A percentile compares a stretch with the other conserved stretches of the same genome.
phyloP scores from a whole-genome alignment of 805 yeast species.

The Zygoascus ofunaensis region DNA sequence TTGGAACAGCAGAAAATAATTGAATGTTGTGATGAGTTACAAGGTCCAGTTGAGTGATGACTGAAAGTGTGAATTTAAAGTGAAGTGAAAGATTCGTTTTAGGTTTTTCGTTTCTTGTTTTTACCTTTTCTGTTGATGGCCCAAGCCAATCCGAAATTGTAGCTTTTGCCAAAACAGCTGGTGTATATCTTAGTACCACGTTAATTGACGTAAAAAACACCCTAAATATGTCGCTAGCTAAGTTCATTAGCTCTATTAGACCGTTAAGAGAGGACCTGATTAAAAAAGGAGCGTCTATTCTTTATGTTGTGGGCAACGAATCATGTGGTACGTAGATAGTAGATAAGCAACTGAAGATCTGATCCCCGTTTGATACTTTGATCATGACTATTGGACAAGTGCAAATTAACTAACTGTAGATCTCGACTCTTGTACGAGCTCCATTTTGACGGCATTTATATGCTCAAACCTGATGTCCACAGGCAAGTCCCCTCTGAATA shows the following conservation, averaged over 20 bases:
- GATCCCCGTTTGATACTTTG: background rate
- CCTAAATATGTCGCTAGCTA: background rate
- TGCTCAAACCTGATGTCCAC: slow-evolving; percentile 21
- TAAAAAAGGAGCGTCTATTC: background rate
- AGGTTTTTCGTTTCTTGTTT: no score
- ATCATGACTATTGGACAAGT: background rate
- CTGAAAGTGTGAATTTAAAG: no score
- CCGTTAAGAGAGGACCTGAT: background rate
- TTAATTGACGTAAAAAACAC: no score
- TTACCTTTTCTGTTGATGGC: no score
- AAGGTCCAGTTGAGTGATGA: no score
- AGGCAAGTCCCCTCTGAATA: slow-evolving; percentile 16
- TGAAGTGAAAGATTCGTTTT: no score
- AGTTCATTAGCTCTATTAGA: slow-evolving; percentile 4
- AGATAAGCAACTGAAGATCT: no score
- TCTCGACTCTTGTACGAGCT: slow-evolving; percentile 76
- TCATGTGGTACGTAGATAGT: slow-evolving; percentile 46
- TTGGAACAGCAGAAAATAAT: no score
- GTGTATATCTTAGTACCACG: no score
- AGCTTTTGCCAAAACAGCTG: no score
- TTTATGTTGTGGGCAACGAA: slow-evolving; percentile 69
- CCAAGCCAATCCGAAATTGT: no score
- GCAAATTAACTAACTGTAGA: slow-evolving; percentile 29
- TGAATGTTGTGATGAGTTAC: no score
- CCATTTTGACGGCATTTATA: slow-evolving; percentile 64